Percentiles rank a stretch among this genome's conserved stretches.
These are phyloP conservation scores for Yamadazyma triangularis DNA, from an alignment of 1,139 yeast species.

Conservation along the genomic window DNA sequence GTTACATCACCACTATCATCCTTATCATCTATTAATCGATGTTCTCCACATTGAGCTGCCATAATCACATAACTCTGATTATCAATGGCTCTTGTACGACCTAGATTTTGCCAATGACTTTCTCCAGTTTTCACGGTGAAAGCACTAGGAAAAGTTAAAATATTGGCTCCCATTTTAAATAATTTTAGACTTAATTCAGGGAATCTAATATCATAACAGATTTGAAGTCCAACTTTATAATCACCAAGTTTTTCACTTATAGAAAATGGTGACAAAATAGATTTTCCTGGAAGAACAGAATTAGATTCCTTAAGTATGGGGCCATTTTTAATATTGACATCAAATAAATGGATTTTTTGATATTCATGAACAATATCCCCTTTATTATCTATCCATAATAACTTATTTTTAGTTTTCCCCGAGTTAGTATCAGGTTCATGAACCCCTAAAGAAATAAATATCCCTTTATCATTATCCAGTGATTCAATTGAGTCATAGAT, in stretches of 20 bases:
- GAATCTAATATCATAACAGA: slow-evolving; percentile 86
- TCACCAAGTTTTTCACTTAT: slow-evolving; percentile 9
- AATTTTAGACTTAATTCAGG: slow-evolving; percentile 73
- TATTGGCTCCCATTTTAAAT: slow-evolving; percentile 69
- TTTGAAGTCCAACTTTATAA: slow-evolving; percentile 68
- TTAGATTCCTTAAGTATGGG: slow-evolving; percentile 71
- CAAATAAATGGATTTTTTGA: slow-evolving; percentile 85
- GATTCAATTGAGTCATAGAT: slow-evolving; percentile 7
- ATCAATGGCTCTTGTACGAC: slow-evolving; percentile 80
- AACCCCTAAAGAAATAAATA: slow-evolving; percentile 57
- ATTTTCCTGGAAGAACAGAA: slow-evolving; percentile 76
- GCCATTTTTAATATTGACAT: slow-evolving; percentile 75
- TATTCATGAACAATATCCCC: slow-evolving; percentile 69
- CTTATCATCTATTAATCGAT: slow-evolving; percentile 39
- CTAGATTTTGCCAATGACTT: slow-evolving; percentile 84
- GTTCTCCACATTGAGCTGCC: slow-evolving; percentile 90
- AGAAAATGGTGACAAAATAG: slow-evolving; percentile 50
- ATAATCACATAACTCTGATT: slow-evolving; percentile 82
- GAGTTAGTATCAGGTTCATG: slow-evolving; percentile 66
- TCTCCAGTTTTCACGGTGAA: slow-evolving; percentile 88
- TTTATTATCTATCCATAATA: slow-evolving; percentile 56
- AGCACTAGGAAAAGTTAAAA: slow-evolving; percentile 83
- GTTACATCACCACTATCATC: slow-evolving; percentile 23
- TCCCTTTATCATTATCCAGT: slow-evolving; percentile 11
- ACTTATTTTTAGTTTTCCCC: slow-evolving; percentile 58